These are phyloP conservation scores for Diutina ranongensis DNA, from an alignment of 1,139 yeast genomes.

Conservation along the genomic window DNA sequence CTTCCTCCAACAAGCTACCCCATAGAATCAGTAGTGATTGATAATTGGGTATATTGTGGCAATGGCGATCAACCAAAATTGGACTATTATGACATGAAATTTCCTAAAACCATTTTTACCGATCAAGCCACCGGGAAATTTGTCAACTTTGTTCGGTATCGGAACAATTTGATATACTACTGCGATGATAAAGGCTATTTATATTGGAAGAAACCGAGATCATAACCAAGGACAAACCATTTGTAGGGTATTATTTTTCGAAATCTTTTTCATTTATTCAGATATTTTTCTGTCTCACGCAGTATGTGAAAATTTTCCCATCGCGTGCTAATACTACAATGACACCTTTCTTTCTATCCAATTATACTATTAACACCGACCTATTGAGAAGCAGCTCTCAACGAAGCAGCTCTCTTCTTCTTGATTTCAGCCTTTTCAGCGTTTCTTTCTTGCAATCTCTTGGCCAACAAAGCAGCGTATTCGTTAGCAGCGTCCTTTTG, in stretches of 20 bases:
- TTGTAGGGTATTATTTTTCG: no score
- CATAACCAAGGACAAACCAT: no score
- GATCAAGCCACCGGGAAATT: neutral
- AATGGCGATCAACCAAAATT: neutral
- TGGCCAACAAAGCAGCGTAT: slow-evolving; percentile 97
- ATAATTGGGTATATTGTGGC: neutral
- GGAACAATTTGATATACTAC: neutral
- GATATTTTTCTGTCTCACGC: no score
- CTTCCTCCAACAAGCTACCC: neutral
- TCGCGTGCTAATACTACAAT: no score
- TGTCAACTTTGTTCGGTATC: neutral
- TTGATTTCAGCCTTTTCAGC: slow-evolving; percentile 96
- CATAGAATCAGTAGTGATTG: neutral
- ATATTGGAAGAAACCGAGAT: neutral
- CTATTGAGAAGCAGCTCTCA: slow-evolving; percentile 49
- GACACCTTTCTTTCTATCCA: slow-evolving; percentile 5
- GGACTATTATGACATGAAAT: no score
- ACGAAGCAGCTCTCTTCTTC: slow-evolving; percentile 99
- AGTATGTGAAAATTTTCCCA: no score
- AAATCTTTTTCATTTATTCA: no score
- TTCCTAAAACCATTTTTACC: neutral
- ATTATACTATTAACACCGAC: slow-evolving; percentile 3
- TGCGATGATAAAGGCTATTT: neutral
- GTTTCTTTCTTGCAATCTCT: slow-evolving; percentile 97
- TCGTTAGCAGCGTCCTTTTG: slow-evolving; percentile 99